A percentile compares a stretch with the other conserved stretches of the same genome.
Evolutionary conservation across 1,284 basidiomycete genomes (phyloP).

Genomic region (Kwoniella shivajii): DNA sequence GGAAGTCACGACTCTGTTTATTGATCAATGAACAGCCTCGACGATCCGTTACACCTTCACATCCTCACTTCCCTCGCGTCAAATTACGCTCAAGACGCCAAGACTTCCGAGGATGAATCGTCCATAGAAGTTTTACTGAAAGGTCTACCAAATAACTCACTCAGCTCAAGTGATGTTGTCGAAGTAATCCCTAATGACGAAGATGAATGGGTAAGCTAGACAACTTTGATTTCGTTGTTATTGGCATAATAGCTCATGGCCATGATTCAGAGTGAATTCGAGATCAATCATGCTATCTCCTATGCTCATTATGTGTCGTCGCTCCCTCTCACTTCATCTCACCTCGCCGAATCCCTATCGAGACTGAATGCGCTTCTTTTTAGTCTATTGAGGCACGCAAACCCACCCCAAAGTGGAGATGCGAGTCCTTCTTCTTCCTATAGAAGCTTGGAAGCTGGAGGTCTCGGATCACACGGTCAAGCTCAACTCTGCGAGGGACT

Average conservation of each 20-base stretch:
- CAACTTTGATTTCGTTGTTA: not conserved
- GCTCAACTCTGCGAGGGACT: constrained; percentile 38
- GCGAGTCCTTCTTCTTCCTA: constrained; percentile 23
- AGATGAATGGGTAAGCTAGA: constrained; percentile 40
- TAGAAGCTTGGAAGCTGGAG: constrained; percentile 2
- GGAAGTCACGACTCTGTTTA: too few species aligned
- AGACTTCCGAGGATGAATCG: constrained; percentile 7
- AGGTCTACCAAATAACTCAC: constrained; percentile 24
- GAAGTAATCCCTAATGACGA: constrained; percentile 23
- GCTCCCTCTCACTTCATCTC: constrained; percentile 28
- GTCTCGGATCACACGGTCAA: constrained; percentile 27
- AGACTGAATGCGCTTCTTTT: constrained; percentile 33
- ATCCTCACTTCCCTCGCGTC: constrained; percentile 49
- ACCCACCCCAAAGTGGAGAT: not conserved
- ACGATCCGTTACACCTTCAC: constrained; percentile 49
- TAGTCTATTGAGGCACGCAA: constrained; percentile 34
- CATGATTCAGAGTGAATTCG: constrained; percentile 37
- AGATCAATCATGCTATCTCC: constrained; percentile 51
- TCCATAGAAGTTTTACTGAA: constrained; percentile 24
- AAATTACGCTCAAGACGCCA: constrained; percentile 26
- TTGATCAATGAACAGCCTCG: constrained; percentile 37
- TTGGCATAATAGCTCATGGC: not conserved
- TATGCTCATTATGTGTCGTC: constrained; percentile 50
- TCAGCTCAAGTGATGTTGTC: not conserved
- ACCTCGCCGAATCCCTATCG: constrained; percentile 28